phyloP scores from a whole-genome alignment of 805 yeast genomes.

The Yamadazyma olivae region DNA sequence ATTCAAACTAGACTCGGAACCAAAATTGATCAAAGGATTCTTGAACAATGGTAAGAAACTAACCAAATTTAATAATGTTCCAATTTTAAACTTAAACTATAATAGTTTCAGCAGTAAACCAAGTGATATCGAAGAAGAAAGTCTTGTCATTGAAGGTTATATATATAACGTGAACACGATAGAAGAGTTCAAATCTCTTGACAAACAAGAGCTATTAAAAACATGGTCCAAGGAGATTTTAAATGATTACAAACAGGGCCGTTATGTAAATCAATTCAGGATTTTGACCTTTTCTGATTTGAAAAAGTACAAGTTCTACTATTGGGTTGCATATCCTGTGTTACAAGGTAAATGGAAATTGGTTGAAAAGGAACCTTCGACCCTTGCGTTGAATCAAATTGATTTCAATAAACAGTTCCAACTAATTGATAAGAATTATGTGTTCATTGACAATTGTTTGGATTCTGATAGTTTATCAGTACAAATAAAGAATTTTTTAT shows the following conservation, averaged over 20 bases:
- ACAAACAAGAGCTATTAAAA: slow-evolving; percentile 59
- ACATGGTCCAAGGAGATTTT: slow-evolving; percentile 29
- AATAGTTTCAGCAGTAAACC: slow-evolving; percentile 21
- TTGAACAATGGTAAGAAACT: slow-evolving; percentile 31
- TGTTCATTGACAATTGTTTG: slow-evolving; percentile 31
- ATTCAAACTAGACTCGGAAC: slow-evolving; percentile 58
- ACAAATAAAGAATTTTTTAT: slow-evolving; percentile 57
- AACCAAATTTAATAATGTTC: slow-evolving; percentile 33
- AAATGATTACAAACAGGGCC: slow-evolving; percentile 29
- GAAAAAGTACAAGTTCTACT: slow-evolving; percentile 81
- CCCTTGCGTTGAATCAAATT: not conserved
- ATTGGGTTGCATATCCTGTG: slow-evolving; percentile 86
- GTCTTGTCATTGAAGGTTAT: slow-evolving; percentile 28
- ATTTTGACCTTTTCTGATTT: slow-evolving; percentile 77
- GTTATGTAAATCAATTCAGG: slow-evolving; percentile 21
- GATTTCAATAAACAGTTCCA: slow-evolving; percentile 1
- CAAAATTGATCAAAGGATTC: slow-evolving; percentile 43
- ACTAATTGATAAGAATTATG: slow-evolving; percentile 17
- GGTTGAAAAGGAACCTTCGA: not conserved
- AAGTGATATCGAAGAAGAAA: slow-evolving; percentile 4
- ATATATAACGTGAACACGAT: slow-evolving; percentile 71
- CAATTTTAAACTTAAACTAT: slow-evolving; percentile 32
- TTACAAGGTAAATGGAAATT: slow-evolving; percentile 21
- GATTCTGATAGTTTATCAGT: slow-evolving; percentile 41
- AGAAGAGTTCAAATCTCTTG: slow-evolving; percentile 73